These are phyloP conservation scores for Lyophyllum atratum DNA, from an alignment of 768 basidiomycete genomes.

Conservation along the genomic window DNA sequence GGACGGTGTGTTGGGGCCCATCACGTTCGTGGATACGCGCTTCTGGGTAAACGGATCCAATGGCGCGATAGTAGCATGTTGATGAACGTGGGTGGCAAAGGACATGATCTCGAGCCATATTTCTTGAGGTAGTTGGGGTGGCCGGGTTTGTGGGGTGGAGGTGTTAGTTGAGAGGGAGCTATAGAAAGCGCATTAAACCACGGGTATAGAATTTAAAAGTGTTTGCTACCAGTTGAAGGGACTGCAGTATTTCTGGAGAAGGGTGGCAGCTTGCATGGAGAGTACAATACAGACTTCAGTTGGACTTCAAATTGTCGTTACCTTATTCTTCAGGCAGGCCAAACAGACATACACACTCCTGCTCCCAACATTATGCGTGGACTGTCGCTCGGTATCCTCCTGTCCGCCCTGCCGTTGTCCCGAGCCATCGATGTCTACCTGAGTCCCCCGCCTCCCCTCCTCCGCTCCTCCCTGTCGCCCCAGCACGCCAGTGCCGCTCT, in stretches of 20 bases:
- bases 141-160: conserved; percentile 4
- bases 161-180: conserved; percentile 24
- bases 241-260: conserved; percentile 18
- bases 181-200: not conserved
- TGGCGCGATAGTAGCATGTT: conserved; percentile 42
- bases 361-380: conserved; percentile 24
- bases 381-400: conserved; percentile 26
- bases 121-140: conserved; percentile 44
- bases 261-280: conserved; percentile 28
- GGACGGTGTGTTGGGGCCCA: conserved; percentile 48
- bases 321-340: not conserved
- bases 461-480: conserved; percentile 43
- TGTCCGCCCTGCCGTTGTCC: conserved; percentile 38
- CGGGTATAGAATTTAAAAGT: not conserved
- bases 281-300: conserved; percentile 1
- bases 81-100: conserved; percentile 52
- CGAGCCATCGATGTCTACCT: conserved; percentile 64
- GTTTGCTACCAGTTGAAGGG: conserved; percentile 34
- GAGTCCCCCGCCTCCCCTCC: conserved; percentile 40
- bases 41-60: conserved; percentile 47
- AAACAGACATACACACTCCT: conserved; percentile 34
- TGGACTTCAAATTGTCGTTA: not conserved
- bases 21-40: conserved; percentile 41
- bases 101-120: conserved; percentile 60
- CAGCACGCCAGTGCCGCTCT: conserved; percentile 61